Conservation (phyloP, 2,329 filamentous ascomycete species). For the Neonectria coccinea region DNA sequence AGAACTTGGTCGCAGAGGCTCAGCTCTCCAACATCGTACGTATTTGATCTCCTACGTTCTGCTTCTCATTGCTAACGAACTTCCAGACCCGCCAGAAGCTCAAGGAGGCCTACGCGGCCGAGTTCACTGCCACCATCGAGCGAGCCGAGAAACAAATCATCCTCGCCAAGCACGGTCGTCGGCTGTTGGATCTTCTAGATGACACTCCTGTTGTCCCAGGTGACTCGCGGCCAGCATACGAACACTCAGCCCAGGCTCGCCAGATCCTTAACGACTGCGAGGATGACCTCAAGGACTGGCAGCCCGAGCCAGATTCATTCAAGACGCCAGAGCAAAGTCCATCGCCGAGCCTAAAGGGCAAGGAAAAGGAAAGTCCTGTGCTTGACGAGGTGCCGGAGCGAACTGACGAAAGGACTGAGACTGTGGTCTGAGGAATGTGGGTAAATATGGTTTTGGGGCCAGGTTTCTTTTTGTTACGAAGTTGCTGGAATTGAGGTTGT, state of each 20-base stretch:
- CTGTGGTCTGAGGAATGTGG: neutral
- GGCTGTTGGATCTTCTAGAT: constrained; percentile 86
- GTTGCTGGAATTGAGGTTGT: neutral
- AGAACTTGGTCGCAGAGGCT: constrained; percentile 95
- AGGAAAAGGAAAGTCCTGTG: constrained; percentile 41
- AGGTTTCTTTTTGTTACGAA: neutral
- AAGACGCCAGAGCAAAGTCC: constrained; percentile 39
- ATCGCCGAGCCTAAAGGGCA: constrained; percentile 43
- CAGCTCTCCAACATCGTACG: constrained; percentile 93
- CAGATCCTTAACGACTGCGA: constrained; percentile 94
- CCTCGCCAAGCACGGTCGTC: constrained; percentile 88
- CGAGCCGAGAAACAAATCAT: constrained; percentile 97
- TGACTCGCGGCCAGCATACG: constrained; percentile 78
- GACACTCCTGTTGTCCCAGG: constrained; percentile 91
- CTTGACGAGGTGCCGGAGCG: constrained; percentile 31
- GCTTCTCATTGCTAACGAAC: constrained; percentile 27
- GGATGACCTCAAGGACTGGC: constrained; percentile 85
- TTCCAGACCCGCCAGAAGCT: constrained; percentile 91
- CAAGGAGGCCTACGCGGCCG: constrained; percentile 91
- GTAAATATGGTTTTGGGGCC: too few species aligned
- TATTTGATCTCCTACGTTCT: constrained; percentile 37
- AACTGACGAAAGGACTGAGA: constrained; percentile 12
- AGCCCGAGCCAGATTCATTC: constrained; percentile 56
- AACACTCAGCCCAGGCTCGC: constrained; percentile 74
- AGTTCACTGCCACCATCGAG: constrained; percentile 92